Conservation (phyloP, 1,284 basidiomycete species). For the Meira nashicola region DNA sequence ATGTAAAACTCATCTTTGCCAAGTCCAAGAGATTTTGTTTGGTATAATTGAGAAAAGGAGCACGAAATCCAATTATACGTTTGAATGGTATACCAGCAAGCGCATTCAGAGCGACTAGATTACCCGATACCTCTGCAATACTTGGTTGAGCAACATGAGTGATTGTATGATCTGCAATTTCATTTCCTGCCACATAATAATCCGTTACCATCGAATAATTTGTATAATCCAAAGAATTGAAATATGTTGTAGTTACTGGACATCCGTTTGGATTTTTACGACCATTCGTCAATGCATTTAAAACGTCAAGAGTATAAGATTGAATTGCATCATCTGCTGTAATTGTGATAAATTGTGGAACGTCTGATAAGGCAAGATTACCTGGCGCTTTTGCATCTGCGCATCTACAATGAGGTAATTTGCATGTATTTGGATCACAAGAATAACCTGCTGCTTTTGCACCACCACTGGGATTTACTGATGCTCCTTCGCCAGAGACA, state of each 20-base stretch:
- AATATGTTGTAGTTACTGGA: slow-evolving; percentile 56
- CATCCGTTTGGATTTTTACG: slow-evolving; percentile 81
- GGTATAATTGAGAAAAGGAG: slow-evolving; percentile 70
- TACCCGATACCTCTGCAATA: slow-evolving; percentile 61
- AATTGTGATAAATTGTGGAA: slow-evolving; percentile 42
- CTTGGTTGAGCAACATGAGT: slow-evolving; percentile 68
- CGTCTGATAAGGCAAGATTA: slow-evolving; percentile 33
- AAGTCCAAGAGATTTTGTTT: slow-evolving; percentile 63
- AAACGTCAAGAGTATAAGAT: slow-evolving; percentile 66
- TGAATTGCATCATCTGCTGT: slow-evolving; percentile 62
- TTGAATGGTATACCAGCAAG: slow-evolving; percentile 70
- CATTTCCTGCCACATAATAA: slow-evolving; percentile 76
- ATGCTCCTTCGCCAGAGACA: slow-evolving; percentile 30
- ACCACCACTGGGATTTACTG: slow-evolving; percentile 22
- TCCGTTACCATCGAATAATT: slow-evolving; percentile 74
- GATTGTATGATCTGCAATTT: slow-evolving; percentile 83
- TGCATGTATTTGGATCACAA: slow-evolving; percentile 37
- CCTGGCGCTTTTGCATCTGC: slow-evolving; percentile 45
- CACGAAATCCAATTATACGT: slow-evolving; percentile 70
- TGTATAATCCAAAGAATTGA: slow-evolving; percentile 62
- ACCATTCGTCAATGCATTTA: slow-evolving; percentile 70
- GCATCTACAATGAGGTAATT: slow-evolving; percentile 38
- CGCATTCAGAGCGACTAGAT: slow-evolving; percentile 72
- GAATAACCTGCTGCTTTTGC: slow-evolving; percentile 40
- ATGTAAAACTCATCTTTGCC: slow-evolving; percentile 61